These are phyloP conservation scores for Aspergillus sp. DNA, from an alignment of 2,329 filamentous ascomycete genomes.

Conservation along the genomic window DNA sequence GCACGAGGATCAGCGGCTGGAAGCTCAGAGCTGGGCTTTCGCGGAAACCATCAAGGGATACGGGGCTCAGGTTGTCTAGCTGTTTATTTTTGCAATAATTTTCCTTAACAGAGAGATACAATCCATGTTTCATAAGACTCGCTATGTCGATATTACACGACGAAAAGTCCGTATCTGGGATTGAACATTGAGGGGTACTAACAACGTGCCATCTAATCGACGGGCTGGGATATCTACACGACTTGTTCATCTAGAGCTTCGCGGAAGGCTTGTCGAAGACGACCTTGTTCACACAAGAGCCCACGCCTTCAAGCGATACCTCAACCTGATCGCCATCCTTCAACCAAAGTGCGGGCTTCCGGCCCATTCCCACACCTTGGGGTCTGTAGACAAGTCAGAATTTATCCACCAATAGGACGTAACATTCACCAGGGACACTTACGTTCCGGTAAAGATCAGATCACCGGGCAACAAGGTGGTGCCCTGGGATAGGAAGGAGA, in stretches of 20 bases:
- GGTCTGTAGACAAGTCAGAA: slow-evolving; percentile 46
- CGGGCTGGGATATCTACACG: background rate
- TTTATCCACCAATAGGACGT: background rate
- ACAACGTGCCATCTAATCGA: background rate
- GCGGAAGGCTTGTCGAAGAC: slow-evolving; percentile 41
- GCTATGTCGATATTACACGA: background rate
- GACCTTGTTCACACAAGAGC: slow-evolving; percentile 51
- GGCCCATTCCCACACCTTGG: slow-evolving; percentile 69
- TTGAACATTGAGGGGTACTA: background rate
- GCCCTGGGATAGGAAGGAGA: slow-evolving; percentile 48
- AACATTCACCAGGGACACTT: slow-evolving; percentile 22
- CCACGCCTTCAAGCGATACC: slow-evolving; percentile 65
- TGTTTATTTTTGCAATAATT: slow-evolving; percentile 28
- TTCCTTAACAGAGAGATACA: slow-evolving; percentile 15
- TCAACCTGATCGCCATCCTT: slow-evolving; percentile 70
- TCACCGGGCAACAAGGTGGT: slow-evolving; percentile 42
- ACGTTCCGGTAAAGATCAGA: slow-evolving; percentile 47
- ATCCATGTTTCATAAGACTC: background rate
- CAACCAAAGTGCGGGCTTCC: slow-evolving; percentile 65
- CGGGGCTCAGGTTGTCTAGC: slow-evolving; percentile 70
- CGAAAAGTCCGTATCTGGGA: background rate
- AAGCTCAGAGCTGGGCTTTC: slow-evolving; percentile 97
- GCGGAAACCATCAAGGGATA: slow-evolving; percentile 93
- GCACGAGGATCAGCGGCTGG: slow-evolving; percentile 80
- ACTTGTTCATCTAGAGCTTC: slow-evolving; percentile 29